These are phyloP conservation scores for Huntiella decipiens DNA, from an alignment of 2,329 filamentous ascomycete genomes.

Conservation along the genomic window DNA sequence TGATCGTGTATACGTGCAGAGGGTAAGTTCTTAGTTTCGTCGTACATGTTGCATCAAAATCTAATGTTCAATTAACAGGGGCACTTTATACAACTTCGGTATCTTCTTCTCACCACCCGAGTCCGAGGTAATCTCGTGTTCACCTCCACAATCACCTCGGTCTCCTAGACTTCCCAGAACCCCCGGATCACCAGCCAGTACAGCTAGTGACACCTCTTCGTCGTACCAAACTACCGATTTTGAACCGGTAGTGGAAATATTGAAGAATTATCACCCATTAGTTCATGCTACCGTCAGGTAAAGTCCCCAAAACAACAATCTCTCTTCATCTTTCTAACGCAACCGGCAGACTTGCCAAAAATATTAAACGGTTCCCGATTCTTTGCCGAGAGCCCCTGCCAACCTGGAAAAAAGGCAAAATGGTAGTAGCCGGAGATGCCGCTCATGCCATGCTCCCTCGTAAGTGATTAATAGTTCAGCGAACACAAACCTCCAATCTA, in stretches of 20 bases:
- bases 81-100: constrained; percentile 20
- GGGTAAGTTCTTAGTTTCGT: constrained; percentile 13
- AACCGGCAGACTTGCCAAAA: constrained; percentile 17
- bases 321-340: not conserved
- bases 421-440: constrained; percentile 20
- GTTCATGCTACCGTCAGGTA: not conserved
- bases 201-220: not conserved
- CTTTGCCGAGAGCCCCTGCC: constrained; percentile 19
- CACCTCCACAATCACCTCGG: not conserved
- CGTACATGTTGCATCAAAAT: too few species aligned
- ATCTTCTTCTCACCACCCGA: constrained; percentile 14
- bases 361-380: constrained; percentile 20
- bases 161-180: too few species aligned
- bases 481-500: constrained; percentile 8
- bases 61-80: constrained; percentile 12
- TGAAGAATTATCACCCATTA: constrained; percentile 13
- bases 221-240: not conserved
- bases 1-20: constrained; percentile 20
- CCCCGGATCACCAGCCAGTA: too few species aligned
- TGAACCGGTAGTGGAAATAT: constrained; percentile 12
- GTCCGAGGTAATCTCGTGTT: not conserved
- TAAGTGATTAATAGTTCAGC: not conserved
- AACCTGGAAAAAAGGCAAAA: constrained; percentile 17
- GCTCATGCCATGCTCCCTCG: constrained; percentile 22
- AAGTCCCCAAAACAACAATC: not conserved